phyloP scores from a whole-genome alignment of 2,329 filamentous ascomycete genomes.

The Cladosporium colombiae region DNA sequence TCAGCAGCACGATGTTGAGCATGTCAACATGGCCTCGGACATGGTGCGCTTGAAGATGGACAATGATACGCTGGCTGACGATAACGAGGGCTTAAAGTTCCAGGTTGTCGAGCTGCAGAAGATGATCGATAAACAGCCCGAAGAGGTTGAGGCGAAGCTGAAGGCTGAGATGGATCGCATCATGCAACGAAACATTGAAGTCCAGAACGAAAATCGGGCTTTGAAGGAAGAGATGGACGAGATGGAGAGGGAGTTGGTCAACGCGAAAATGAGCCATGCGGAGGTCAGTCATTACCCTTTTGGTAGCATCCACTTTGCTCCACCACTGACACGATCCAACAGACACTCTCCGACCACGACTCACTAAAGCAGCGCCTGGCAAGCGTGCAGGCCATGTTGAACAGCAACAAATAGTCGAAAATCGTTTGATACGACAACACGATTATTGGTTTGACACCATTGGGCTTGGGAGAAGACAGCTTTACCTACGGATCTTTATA shows the following conservation, averaged over 20 bases:
- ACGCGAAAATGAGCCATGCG: conserved; percentile 91
- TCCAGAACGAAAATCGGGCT: conserved; percentile 87
- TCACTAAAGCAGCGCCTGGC: conserved; percentile 52
- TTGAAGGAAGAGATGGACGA: conserved; percentile 88
- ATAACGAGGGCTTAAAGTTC: conserved; percentile 82
- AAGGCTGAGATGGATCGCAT: conserved; percentile 85
- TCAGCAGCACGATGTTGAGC: conserved; percentile 85
- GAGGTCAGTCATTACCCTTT: conserved; percentile 64
- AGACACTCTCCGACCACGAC: conserved; percentile 53
- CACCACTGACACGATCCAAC: conserved; percentile 24
- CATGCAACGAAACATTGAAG: conserved; percentile 88
- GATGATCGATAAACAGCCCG: conserved; percentile 86
- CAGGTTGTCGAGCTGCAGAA: conserved; percentile 83
- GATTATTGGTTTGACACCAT: background rate
- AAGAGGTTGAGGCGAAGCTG: conserved; percentile 80
- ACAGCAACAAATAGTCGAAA: conserved; percentile 19
- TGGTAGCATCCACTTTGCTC: background rate
- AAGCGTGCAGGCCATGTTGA: conserved; percentile 48
- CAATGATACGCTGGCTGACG: conserved; percentile 84
- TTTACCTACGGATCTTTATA: conserved; percentile 4
- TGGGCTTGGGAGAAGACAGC: background rate
- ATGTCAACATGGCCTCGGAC: conserved; percentile 86
- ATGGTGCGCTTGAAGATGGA: conserved; percentile 90
- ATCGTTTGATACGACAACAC: background rate
- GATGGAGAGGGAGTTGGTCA: conserved; percentile 88